phyloP scores from a whole-genome alignment of 2,329 filamentous ascomycete species.

The Scorias spongiosa region DNA sequence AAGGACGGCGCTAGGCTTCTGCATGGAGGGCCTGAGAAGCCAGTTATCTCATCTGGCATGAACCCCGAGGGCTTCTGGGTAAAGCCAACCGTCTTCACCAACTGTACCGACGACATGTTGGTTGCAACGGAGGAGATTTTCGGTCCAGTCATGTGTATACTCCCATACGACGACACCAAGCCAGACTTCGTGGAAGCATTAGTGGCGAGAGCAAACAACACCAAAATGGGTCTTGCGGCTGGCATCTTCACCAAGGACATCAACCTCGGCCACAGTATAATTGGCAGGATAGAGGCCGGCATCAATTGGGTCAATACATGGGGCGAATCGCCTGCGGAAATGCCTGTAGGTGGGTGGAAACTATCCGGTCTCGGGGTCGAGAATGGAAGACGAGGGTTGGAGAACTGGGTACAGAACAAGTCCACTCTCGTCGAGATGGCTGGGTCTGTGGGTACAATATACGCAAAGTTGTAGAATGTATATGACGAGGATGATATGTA shows the following conservation, averaged over 20 bases:
- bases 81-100: constrained; percentile 66
- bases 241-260: constrained; percentile 70
- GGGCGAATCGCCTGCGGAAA: constrained; percentile 84
- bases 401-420: constrained; percentile 74
- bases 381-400: constrained; percentile 65
- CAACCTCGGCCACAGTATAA: constrained; percentile 55
- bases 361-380: constrained; percentile 76
- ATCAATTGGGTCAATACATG: constrained; percentile 91
- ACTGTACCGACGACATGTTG: constrained; percentile 70
- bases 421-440: constrained; percentile 76
- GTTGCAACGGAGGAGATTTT: constrained; percentile 78
- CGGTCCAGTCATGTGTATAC: constrained; percentile 70
- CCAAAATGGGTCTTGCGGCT: constrained; percentile 63
- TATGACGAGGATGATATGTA: too few species aligned
- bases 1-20: constrained; percentile 59
- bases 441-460: constrained; percentile 54
- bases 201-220: constrained; percentile 58
- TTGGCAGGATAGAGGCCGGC: constrained; percentile 59
- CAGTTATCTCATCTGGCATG: constrained; percentile 26
- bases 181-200: constrained; percentile 45
- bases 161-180: constrained; percentile 44
- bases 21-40: constrained; percentile 52
- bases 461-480: constrained; percentile 39
- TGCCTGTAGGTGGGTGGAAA: constrained; percentile 89
- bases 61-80: constrained; percentile 61